These are phyloP conservation scores for Aureobasidium sp. DNA, from an alignment of 2,329 filamentous ascomycete genomes.

Conservation along the genomic window DNA sequence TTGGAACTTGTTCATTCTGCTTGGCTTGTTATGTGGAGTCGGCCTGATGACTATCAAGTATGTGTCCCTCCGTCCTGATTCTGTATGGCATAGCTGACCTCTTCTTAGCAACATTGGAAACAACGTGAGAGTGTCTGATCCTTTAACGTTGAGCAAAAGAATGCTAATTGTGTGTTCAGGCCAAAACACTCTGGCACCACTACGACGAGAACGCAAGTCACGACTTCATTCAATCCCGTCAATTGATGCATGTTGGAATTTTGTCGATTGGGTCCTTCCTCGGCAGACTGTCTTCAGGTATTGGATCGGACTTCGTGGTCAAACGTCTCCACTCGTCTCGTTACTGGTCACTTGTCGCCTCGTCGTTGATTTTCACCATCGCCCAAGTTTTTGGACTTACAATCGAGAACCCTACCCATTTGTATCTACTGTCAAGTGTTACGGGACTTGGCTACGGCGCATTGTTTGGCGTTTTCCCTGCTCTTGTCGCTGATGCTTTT, in stretches of 20 bases:
- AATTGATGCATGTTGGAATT: conserved; percentile 89
- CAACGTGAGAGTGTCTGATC: conserved; percentile 35
- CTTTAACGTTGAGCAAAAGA: no score
- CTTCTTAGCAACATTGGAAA: conserved; percentile 80
- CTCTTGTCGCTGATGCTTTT: conserved; percentile 79
- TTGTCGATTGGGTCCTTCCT: conserved; percentile 83
- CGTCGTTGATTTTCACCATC: conserved; percentile 67
- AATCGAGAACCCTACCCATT: conserved; percentile 67
- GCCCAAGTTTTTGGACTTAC: conserved; percentile 72
- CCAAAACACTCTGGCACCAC: conserved; percentile 78
- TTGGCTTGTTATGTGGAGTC: conserved; percentile 86
- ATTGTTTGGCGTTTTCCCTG: conserved; percentile 88
- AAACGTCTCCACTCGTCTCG: conserved; percentile 73
- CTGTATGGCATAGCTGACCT: conserved; percentile 26
- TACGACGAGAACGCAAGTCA: conserved; percentile 67
- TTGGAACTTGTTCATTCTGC: conserved; percentile 82
- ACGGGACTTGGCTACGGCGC: conserved; percentile 89
- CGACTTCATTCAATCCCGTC: conserved; percentile 69
- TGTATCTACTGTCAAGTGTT: conserved; percentile 72
- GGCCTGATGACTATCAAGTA: conserved; percentile 99
- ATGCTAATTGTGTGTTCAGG: conserved; percentile 17
- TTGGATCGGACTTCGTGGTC: conserved; percentile 85
- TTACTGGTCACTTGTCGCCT: conserved; percentile 82
- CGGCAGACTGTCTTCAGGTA: conserved; percentile 67
- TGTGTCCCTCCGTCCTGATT: conserved; percentile 30